Evolutionary conservation across 2,329 filamentous ascomycete species (phyloP).

Genomic region (Lecanosticta acicola): DNA sequence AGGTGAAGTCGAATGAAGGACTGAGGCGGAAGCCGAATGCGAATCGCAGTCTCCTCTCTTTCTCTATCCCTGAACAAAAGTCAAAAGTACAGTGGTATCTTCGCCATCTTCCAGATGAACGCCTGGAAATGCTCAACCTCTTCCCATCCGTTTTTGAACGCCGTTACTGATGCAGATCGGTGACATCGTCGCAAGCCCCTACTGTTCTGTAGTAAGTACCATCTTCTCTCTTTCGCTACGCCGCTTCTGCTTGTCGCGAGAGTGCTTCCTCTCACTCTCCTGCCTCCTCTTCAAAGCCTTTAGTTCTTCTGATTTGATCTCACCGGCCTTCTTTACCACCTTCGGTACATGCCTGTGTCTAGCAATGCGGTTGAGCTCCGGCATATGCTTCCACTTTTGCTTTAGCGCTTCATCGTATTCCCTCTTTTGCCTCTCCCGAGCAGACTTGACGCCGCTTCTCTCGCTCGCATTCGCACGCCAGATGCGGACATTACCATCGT

Average conservation of each 20-base stretch:
- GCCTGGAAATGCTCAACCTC: constrained; percentile 1
- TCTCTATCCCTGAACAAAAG: too few species aligned
- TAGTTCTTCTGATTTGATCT: constrained; percentile 90
- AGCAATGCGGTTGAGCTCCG: constrained; percentile 84
- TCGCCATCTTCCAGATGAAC: neutral
- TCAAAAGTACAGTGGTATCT: constrained; percentile 1
- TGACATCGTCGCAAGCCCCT: neutral
- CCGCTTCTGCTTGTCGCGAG: constrained; percentile 71
- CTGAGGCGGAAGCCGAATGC: too few species aligned
- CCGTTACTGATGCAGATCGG: neutral
- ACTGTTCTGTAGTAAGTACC: constrained; percentile 65
- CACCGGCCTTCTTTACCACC: constrained; percentile 88
- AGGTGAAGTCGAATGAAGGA: too few species aligned
- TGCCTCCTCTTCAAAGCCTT: constrained; percentile 81
- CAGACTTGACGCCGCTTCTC: constrained; percentile 77
- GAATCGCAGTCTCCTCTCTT: too few species aligned
- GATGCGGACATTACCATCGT: constrained; percentile 85
- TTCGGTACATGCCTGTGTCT: constrained; percentile 87
- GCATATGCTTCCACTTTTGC: constrained; percentile 87
- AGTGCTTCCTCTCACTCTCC: constrained; percentile 91
- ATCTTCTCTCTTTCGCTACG: constrained; percentile 88
- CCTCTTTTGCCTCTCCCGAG: constrained; percentile 76
- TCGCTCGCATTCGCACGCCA: constrained; percentile 86
- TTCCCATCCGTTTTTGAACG: neutral
- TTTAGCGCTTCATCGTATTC: constrained; percentile 87